Conservation (phyloP, 169 alveolate genomes). For the Cryptosporidium canis region DNA sequence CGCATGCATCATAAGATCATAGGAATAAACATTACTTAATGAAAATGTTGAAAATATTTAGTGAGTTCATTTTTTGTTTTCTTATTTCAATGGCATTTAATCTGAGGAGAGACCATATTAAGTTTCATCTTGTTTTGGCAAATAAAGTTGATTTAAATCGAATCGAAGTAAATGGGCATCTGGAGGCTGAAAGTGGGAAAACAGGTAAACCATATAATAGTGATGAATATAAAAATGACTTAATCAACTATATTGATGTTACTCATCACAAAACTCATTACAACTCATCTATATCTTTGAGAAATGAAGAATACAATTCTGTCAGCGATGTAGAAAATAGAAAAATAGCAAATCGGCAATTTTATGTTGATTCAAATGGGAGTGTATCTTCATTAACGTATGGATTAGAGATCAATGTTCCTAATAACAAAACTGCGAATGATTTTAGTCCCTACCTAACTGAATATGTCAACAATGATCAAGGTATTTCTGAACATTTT, state of each 20-base stretch:
- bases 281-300: neutral
- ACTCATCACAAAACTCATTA: neutral
- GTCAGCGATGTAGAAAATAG: neutral
- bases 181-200: neutral
- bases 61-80: neutral
- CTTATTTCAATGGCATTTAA: neutral
- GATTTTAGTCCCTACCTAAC: neutral
- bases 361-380: neutral
- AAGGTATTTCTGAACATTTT: neutral
- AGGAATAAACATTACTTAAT: neutral
- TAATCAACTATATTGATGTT: neutral
- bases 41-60: neutral
- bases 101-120: neutral
- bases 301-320: neutral
- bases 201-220: neutral
- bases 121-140: neutral
- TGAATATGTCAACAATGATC: neutral
- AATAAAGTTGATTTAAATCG: slow-evolving; percentile 39
- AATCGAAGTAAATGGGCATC: neutral
- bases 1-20: neutral
- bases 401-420: neutral
- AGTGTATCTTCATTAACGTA: neutral
- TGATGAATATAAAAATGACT: neutral
- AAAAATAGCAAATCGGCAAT: neutral
- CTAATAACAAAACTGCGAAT: neutral